Conservation (phyloP, 2,329 filamentous ascomycete genomes). For the Nigrospora sphaerica region DNA sequence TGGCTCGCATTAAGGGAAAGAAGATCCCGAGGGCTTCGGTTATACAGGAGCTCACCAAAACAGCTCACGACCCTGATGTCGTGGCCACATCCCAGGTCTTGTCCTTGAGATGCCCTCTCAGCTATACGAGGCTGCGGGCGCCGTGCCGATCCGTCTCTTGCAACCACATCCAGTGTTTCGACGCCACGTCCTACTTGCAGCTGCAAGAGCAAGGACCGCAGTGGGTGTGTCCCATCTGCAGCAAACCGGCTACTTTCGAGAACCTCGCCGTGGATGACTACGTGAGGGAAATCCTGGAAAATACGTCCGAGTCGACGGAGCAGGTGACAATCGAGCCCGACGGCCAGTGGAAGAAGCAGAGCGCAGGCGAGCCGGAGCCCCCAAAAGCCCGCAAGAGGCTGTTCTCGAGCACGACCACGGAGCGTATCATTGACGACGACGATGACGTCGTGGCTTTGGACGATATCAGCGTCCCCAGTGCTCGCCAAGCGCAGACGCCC, state of each 20-base stretch:
- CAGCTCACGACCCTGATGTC: constrained; percentile 81
- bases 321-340: constrained; percentile 87
- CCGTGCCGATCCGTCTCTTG: constrained; percentile 77
- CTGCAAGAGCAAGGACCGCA: constrained; percentile 94
- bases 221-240: constrained; percentile 94
- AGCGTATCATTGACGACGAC: constrained; percentile 30
- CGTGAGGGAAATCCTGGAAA: constrained; percentile 76
- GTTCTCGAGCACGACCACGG: constrained; percentile 4
- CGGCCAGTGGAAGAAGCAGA: constrained; percentile 61
- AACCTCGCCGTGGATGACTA: constrained; percentile 82
- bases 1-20: constrained; percentile 56
- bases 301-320: constrained; percentile 64
- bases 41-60: constrained; percentile 72
- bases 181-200: constrained; percentile 85
- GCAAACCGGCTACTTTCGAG: constrained; percentile 73
- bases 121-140: constrained; percentile 71
- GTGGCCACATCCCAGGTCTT: constrained; percentile 81
- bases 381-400: constrained; percentile 14
- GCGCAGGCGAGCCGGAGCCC: constrained; percentile 19
- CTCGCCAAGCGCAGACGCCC: constrained; percentile 28
- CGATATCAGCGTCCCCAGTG: constrained; percentile 29
- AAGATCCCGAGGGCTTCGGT: constrained; percentile 77
- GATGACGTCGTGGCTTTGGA: constrained; percentile 43
- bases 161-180: constrained; percentile 90
- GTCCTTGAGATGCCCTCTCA: constrained; percentile 88